phyloP scores from a whole-genome alignment of 345 rosid species.

The Cardamine resedifolia region DNA sequence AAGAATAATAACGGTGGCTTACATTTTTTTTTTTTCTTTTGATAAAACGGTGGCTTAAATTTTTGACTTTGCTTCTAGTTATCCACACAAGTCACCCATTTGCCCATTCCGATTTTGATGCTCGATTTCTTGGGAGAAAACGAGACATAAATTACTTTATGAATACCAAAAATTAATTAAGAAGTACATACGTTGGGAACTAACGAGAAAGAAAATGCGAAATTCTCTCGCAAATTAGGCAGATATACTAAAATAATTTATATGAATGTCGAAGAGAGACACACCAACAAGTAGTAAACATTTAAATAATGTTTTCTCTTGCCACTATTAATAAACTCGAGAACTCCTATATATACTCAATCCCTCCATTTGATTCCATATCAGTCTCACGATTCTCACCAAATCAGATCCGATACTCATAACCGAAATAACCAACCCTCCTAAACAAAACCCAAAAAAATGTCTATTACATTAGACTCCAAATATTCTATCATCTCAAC shows the following conservation, averaged over 20 bases:
- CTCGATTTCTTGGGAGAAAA: background rate
- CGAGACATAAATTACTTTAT: background rate
- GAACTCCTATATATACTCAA: constrained; percentile 23
- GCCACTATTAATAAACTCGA: constrained; percentile 14
- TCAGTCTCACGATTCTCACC: background rate
- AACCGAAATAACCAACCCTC: constrained; percentile 32
- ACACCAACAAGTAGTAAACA: background rate
- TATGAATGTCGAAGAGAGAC: constrained; percentile 18
- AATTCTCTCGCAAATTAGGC: constrained; percentile 21
- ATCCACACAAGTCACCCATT: constrained; percentile 25
- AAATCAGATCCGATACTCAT: constrained; percentile 12
- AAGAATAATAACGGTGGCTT: constrained; percentile 30
- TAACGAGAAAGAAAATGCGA: constrained; percentile 22
- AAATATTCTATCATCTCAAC: constrained; percentile 16
- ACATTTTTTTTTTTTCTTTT: background rate
- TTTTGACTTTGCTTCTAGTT: constrained; percentile 27
- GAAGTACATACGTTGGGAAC: background rate
- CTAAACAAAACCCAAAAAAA: background rate
- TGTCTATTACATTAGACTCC: constrained; percentile 9
- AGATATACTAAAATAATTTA: constrained; percentile 16
- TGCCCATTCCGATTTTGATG: background rate
- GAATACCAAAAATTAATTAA: background rate
- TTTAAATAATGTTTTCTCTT: background rate
- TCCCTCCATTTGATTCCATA: constrained; percentile 22
- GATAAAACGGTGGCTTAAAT: constrained; percentile 30